Evolutionary conservation across 2,329 filamentous ascomycete species (phyloP), one percentile per base, ranked within the genome.

Genomic region (Scedosporium dehoogii): DNA sequence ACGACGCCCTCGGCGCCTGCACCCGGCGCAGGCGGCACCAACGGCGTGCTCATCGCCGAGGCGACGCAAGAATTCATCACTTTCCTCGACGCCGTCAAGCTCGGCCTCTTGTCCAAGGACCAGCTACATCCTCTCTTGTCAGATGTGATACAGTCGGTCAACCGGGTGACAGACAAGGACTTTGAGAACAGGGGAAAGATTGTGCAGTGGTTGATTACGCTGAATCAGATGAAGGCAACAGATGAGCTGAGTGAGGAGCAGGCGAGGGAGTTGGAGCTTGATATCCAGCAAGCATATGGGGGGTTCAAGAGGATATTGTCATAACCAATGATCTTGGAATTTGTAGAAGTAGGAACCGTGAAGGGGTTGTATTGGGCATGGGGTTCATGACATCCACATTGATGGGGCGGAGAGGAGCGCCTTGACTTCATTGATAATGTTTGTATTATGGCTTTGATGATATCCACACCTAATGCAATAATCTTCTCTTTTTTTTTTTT

Each of bases 21-120:
- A 33, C 71, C 77, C 4, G 71, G 74, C 12, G 70, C 73, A 57
- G 78, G 72, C 62, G 74, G 77, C 68, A 81, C 79, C 42, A 83
- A 81, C 65, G 84, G 85, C 9, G 78, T 85, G 3, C 75, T 97
- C 42, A 96, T 97, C 63, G 79, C 96, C 51, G 88, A 93, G 66
- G 94, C 94, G 1, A 97, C 93, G 0, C 92, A 99, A 74, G 96
- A 97, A 73, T 99, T 99, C 74, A 99, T 99, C 74, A 99, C 94
- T 0, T 93, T 99, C 71, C 84, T 99, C 60, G 94, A 99, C 72
- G 96, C 94, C 16, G 83, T 99, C 69, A 92, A 92, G 72, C 85
- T 99, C 62, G 92, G 93, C 55, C 85, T 97, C 70, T 81, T 96
- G 10, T 93, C 93, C 58, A 99, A 99, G 72, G 93, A 97, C 73